phyloP scores from a whole-genome alignment of 2,329 filamentous ascomycete genomes.

The Colletotrichum trifolii region DNA sequence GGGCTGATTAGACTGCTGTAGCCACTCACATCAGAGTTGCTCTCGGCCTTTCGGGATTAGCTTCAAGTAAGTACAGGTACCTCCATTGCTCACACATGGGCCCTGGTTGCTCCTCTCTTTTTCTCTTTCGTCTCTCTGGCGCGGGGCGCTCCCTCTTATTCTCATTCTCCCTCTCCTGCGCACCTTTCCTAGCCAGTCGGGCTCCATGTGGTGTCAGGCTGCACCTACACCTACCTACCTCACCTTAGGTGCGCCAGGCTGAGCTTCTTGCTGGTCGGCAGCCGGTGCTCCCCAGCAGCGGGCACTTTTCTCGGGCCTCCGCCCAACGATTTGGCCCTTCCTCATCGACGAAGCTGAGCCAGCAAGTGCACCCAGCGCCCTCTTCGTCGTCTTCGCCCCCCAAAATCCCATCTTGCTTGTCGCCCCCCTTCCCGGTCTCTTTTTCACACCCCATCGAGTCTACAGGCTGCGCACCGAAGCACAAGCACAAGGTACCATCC shows the following conservation, averaged over 20 bases:
- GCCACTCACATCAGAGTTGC: conserved; percentile 38
- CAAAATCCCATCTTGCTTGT: conserved; percentile 22
- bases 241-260: conserved; percentile 6
- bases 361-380: not conserved
- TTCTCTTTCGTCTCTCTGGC: conserved; percentile 2
- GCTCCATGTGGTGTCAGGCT: not conserved
- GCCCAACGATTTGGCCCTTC: not conserved
- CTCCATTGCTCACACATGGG: conserved; percentile 10
- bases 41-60: conserved; percentile 37
- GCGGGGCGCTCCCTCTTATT: not conserved
- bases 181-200: not conserved
- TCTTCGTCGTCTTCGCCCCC: not conserved
- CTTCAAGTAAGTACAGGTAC: conserved; percentile 38
- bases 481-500: conserved; percentile 22
- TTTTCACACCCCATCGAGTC: conserved; percentile 23
- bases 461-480: conserved; percentile 26
- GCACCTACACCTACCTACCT: too few relatives aligned
- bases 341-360: not conserved
- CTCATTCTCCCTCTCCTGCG: not conserved
- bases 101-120: not conserved
- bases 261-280: conserved; percentile 13
- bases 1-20: conserved; percentile 29
- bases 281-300: conserved; percentile 30
- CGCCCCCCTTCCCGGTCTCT: conserved; percentile 5
- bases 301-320: not conserved